Evolutionary conservation across 371 early-diverging fungal genomes (phyloP).

Genomic region (Sporodiniella umbellata): DNA sequence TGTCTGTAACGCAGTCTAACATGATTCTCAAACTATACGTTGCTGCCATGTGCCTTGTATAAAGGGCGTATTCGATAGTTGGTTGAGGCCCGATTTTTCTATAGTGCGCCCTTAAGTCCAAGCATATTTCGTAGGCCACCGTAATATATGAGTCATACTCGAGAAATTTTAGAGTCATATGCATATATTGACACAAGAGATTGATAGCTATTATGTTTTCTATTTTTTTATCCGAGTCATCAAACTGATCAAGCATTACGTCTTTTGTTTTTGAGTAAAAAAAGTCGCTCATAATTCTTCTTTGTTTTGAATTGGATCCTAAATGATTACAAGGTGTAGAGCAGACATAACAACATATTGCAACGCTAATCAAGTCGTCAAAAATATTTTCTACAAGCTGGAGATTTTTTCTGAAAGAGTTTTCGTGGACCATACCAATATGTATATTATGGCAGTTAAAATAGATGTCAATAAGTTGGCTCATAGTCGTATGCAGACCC

Average conservation of each 20-base stretch:
- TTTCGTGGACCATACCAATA: slow-evolving; percentile 8
- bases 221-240: slow-evolving; percentile 10
- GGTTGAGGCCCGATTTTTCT: background rate
- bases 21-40: background rate
- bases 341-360: slow-evolving; percentile 13
- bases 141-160: slow-evolving; percentile 5
- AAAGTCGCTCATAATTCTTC: slow-evolving; percentile 12
- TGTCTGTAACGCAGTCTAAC: background rate
- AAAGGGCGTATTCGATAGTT: slow-evolving; percentile 1
- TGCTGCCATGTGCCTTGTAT: background rate
- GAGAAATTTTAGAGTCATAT: slow-evolving; percentile 3
- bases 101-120: slow-evolving; percentile 5
- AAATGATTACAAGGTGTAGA: slow-evolving; percentile 9
- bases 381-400: background rate
- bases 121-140: slow-evolving; percentile 11
- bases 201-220: slow-evolving; percentile 15
- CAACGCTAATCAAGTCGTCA: slow-evolving; percentile 1
- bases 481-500: background rate
- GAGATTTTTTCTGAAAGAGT: slow-evolving; percentile 2
- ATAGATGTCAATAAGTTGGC: slow-evolving; percentile 2
- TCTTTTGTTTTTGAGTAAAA: slow-evolving; percentile 10
- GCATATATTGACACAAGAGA: slow-evolving; percentile 6
- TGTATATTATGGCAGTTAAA: slow-evolving; percentile 12
- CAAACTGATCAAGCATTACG: slow-evolving; percentile 18
- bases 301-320: background rate